A percentile compares a stretch with the other conserved stretches of the same genome.
phyloP scores from a whole-genome alignment of 2,329 filamentous ascomycete species.

The Rhynchosporium agropyri region DNA sequence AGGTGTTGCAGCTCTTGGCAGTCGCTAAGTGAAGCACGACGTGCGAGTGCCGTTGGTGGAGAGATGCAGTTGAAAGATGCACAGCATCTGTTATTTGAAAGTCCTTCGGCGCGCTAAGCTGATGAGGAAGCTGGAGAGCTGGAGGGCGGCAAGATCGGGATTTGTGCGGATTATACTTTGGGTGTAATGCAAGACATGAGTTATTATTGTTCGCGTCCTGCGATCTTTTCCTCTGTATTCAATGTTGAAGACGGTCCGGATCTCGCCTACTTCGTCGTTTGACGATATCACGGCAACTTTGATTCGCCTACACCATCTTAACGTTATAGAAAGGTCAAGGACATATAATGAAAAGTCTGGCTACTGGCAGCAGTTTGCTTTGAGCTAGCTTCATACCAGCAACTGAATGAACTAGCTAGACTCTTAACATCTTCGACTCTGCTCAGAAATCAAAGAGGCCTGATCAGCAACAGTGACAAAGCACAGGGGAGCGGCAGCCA shows the following conservation, averaged over 20 bases:
- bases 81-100: background rate
- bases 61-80: conserved; percentile 6
- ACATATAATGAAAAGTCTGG: background rate
- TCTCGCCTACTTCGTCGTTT: conserved; percentile 1
- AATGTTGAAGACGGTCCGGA: background rate
- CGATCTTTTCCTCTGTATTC: conserved; percentile 1
- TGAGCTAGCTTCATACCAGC: too few relatives aligned
- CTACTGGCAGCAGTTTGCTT: too few relatives aligned
- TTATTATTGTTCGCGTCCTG: background rate
- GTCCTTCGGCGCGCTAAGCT: conserved; percentile 9
- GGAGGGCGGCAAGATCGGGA: background rate
- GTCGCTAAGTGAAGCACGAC: background rate
- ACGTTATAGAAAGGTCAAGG: too few relatives aligned
- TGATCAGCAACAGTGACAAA: background rate
- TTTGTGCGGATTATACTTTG: background rate
- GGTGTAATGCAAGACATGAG: background rate
- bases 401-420: too few relatives aligned
- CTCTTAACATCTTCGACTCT: too few relatives aligned
- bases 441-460: too few relatives aligned
- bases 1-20: conserved; percentile 14
- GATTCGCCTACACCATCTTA: background rate
- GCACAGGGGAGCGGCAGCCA: background rate
- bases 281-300: background rate
- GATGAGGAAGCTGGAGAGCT: conserved; percentile 15
- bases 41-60: conserved; percentile 17